Conservation (phyloP, 352 stramenopile genomes). For the Globisporangium abappressorium region DNA sequence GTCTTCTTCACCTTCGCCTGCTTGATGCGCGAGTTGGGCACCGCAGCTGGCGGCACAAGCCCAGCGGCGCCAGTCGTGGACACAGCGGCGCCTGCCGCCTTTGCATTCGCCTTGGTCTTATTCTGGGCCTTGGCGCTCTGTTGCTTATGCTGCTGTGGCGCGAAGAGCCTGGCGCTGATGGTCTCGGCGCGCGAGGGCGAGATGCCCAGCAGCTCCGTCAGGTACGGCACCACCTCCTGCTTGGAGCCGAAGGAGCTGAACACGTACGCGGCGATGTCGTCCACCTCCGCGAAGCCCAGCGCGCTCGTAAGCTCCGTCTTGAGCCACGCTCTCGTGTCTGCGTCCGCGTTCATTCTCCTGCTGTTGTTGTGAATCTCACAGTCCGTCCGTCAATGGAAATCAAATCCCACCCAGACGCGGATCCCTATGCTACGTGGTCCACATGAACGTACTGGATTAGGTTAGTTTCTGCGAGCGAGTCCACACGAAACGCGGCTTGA, state of each 20-base stretch:
- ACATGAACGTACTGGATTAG: background rate
- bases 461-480: background rate
- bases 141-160: slow-evolving; percentile 5
- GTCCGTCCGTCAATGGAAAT: background rate
- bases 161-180: slow-evolving; percentile 52
- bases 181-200: slow-evolving; percentile 35
- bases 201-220: slow-evolving; percentile 68
- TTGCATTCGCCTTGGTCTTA: slow-evolving; percentile 8
- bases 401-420: too few relatives aligned
- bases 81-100: background rate
- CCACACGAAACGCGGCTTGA: background rate
- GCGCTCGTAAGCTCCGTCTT: slow-evolving; percentile 53
- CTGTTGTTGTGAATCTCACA: background rate
- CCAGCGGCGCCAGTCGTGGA: background rate
- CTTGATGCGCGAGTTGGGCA: slow-evolving; percentile 50
- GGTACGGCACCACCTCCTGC: slow-evolving; percentile 49
- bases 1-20: slow-evolving; percentile 44
- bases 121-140: background rate
- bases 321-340: slow-evolving; percentile 44
- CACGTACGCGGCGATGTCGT: slow-evolving; percentile 65
- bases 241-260: slow-evolving; percentile 41
- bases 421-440: background rate
- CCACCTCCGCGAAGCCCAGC: slow-evolving; percentile 67
- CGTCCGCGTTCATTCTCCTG: slow-evolving; percentile 23
- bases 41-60: slow-evolving; percentile 38